Base-by-base conservation (phyloP, 805 yeast species). In the Gaillardinia entomophila region DNA sequence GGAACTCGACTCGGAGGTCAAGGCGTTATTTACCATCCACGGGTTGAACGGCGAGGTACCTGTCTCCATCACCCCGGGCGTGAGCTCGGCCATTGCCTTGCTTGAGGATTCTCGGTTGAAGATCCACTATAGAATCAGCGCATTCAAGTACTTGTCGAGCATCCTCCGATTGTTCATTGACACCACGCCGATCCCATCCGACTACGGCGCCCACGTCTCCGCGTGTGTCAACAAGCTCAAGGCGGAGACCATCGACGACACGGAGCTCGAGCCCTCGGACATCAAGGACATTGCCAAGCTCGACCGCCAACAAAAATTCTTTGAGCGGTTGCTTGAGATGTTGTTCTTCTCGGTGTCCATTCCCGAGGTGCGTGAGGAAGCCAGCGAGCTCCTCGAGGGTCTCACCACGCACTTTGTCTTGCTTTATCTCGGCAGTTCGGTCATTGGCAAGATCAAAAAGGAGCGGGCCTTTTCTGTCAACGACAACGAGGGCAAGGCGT, bases 31-130 rank as follows among this genome's bases (percentile, higher is more conserved):
- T 53, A 68, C 68, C 28, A 73, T 90, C 25, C 79, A 84, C 41
- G 95, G 95, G 1, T 55, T 87, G 30, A 51, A 59, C 23, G 64
- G 59, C 6, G 53, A 60, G 34, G 74, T 83, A 3, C 81, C 89
- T 1, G 68, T 92, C 19, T 79, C 92, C 1, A 67, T 92, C 16
- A 82, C 96, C 0, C 82, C 96, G 0, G 96, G 92, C 17, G 67
- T 90, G 4, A 71, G 75, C 24, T 74, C 90, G 3, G 96, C 97
- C 0, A 64, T 89, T 25, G 74, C 74, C 16, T 70, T 90, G 7
- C 57, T 92, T 32, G 83, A 82, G 36, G 89, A 86, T 48, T 74
- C 76, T 6, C 54, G 79, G 30, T 65, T 71, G 34, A 72, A 80
- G 41, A 54, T 68, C 5, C 84, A 81, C 41, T 86, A 87, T 53